phyloP scores from a whole-genome alignment of 345 rosid species.

The Populus euphratica region DNA sequence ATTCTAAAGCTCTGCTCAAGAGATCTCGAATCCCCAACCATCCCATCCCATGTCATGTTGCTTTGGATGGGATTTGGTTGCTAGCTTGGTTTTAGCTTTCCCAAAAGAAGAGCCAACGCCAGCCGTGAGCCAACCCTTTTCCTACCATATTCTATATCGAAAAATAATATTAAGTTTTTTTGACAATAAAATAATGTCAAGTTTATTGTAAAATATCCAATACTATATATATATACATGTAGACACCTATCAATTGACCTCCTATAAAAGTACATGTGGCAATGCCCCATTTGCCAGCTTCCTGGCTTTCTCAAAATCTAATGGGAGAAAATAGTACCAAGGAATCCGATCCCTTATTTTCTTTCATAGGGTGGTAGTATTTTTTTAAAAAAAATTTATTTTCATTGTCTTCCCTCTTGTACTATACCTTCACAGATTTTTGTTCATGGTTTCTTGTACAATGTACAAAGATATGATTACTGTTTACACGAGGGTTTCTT shows the following conservation, averaged over 20 bases:
- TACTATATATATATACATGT: too few relatives aligned
- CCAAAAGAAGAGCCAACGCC: slow-evolving; percentile 35
- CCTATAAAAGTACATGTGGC: slow-evolving; percentile 29
- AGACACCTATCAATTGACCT: slow-evolving; percentile 12
- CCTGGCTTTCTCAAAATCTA: slow-evolving; percentile 23
- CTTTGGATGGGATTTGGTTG: slow-evolving; percentile 27
- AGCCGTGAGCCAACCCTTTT: slow-evolving; percentile 27
- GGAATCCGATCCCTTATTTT: slow-evolving; percentile 27
- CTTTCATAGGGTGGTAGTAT: slow-evolving; percentile 3
- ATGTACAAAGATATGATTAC: slow-evolving; percentile 3
- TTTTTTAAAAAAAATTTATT: neutral
- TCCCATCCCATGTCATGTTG: slow-evolving; percentile 40
- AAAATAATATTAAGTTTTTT: neutral
- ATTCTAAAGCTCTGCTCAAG: slow-evolving; percentile 23
- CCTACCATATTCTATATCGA: neutral
- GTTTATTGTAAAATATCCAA: neutral
- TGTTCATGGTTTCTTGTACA: slow-evolving; percentile 28
- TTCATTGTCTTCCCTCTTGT: slow-evolving; percentile 35
- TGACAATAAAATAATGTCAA: neutral
- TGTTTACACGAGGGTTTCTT: neutral
- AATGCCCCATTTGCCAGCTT: slow-evolving; percentile 28
- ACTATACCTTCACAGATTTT: slow-evolving; percentile 18
- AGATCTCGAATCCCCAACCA: slow-evolving; percentile 37
- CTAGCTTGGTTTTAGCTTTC: slow-evolving; percentile 30
- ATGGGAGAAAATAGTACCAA: slow-evolving; percentile 10